These are phyloP conservation scores for Hymenochaete sp. DNA, from an alignment of 1,284 basidiomycete species.

Conservation along the genomic window DNA sequence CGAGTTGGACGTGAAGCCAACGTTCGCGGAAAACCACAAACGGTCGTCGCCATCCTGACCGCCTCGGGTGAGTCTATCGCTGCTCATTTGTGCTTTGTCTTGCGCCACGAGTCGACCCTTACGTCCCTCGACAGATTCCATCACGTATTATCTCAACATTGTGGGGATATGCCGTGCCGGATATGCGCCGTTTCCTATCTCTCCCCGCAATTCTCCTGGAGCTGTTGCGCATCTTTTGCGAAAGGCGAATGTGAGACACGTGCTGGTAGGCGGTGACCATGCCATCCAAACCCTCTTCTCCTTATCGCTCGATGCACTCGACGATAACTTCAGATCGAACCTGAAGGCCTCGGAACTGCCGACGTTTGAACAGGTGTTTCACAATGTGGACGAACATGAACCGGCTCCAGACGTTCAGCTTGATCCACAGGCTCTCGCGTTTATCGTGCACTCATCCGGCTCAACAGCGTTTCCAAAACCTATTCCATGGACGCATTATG, in stretches of 20 bases:
- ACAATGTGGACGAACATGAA: neutral
- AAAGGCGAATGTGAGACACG: conserved; percentile 2
- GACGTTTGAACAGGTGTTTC: conserved; percentile 4
- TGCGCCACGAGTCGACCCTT: conserved; percentile 1
- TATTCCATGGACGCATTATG: conserved; percentile 20
- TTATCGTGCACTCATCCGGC: conserved; percentile 31
- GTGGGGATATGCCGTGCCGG: conserved; percentile 28
- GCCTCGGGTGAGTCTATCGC: conserved; percentile 18
- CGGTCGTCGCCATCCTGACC: conserved; percentile 21
- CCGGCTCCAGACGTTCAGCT: neutral
- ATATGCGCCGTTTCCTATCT: conserved; percentile 26
- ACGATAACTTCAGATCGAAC: neutral
- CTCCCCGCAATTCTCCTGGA: conserved; percentile 27
- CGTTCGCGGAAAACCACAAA: neutral
- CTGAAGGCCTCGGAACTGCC: conserved; percentile 2
- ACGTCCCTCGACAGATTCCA: too few species aligned
- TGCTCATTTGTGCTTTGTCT: conserved; percentile 1
- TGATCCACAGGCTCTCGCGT: conserved; percentile 12
- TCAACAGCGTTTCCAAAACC: conserved; percentile 28
- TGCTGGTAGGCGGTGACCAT: conserved; percentile 6
- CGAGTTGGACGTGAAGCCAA: conserved; percentile 1
- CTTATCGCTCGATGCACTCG: neutral
- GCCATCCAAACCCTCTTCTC: conserved; percentile 1
- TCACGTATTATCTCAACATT: conserved; percentile 25
- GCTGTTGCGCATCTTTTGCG: conserved; percentile 26